These are phyloP conservation scores for Pseudogymnoascus sp. DNA, from an alignment of 2,329 filamentous ascomycete species.

Conservation along the genomic window DNA sequence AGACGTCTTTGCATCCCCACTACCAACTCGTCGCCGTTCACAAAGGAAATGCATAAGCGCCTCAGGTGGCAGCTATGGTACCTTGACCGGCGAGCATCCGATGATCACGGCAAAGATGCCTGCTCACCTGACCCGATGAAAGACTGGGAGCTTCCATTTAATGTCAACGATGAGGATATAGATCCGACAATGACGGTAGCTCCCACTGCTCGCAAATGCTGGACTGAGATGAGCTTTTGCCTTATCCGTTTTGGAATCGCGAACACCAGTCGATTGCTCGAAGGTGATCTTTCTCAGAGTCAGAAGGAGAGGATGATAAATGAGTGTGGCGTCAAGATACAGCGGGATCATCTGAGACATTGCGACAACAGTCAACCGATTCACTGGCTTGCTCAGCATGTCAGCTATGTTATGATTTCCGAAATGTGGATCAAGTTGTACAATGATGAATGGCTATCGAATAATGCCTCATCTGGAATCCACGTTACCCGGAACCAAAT, in stretches of 20 bases:
- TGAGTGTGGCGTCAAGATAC: not conserved
- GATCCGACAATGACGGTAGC: constrained; percentile 38
- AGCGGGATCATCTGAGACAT: not conserved
- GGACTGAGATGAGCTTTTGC: constrained; percentile 45
- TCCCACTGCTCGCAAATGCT: constrained; percentile 40
- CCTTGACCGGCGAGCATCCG: constrained; percentile 51
- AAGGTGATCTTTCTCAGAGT: constrained; percentile 7
- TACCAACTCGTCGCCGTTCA: constrained; percentile 37
- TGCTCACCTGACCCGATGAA: constrained; percentile 39
- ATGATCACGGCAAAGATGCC: constrained; percentile 48
- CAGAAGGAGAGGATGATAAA: constrained; percentile 1
- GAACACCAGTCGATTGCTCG: constrained; percentile 18
- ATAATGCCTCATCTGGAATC: not conserved
- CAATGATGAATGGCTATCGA: not conserved
- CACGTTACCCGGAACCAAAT: not conserved
- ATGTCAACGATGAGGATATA: constrained; percentile 49
- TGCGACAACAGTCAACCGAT: not conserved
- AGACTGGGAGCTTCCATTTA: constrained; percentile 47
- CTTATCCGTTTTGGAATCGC: constrained; percentile 33
- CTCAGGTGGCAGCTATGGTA: constrained; percentile 52
- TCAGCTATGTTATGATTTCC: not conserved
- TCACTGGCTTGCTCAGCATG: not conserved
- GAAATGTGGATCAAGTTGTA: constrained; percentile 1
- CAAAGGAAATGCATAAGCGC: constrained; percentile 50
- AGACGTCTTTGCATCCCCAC: constrained; percentile 36